These are phyloP conservation scores for Pisolithus orientalis DNA, from an alignment of 768 basidiomycete species.

Conservation along the genomic window DNA sequence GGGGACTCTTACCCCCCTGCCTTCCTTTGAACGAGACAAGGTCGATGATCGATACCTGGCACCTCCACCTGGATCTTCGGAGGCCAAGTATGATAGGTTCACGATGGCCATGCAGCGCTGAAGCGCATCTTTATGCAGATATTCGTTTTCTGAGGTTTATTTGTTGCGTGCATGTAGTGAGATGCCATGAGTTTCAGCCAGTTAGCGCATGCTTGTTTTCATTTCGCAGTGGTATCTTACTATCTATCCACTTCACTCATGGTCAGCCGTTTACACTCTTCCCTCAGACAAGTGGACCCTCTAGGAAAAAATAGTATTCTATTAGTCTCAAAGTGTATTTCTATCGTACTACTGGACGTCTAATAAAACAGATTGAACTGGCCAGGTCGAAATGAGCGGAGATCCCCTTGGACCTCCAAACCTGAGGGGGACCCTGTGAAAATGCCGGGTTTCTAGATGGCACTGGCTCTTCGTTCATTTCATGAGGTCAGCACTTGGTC, in stretches of 20 bases:
- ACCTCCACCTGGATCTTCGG: constrained; percentile 34
- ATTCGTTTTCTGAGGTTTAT: not conserved
- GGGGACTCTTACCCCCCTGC: constrained; percentile 20
- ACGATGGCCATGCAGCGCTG: constrained; percentile 16
- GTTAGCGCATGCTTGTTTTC: constrained; percentile 3
- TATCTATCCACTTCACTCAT: constrained; percentile 14
- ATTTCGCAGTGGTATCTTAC: not conserved
- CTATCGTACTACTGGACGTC: constrained; percentile 13
- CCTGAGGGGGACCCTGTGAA: too few species aligned
- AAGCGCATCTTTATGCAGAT: not conserved
- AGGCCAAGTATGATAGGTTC: constrained; percentile 28
- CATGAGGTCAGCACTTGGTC: too few species aligned
- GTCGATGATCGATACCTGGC: constrained; percentile 46
- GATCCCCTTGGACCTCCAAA: not conserved
- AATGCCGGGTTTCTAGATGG: too few species aligned
- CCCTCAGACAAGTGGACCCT: not conserved
- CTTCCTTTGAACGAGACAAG: constrained; percentile 53
- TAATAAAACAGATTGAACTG: constrained; percentile 12
- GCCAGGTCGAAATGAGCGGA: not conserved
- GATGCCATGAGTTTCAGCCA: not conserved
- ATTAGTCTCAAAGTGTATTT: constrained; percentile 18
- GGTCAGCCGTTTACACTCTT: not conserved
- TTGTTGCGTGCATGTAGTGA: not conserved
- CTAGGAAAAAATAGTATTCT: constrained; percentile 8
- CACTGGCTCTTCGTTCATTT: too few species aligned